Conservation (phyloP, 2,329 filamentous ascomycete species). For the Cercospora sp. region DNA sequence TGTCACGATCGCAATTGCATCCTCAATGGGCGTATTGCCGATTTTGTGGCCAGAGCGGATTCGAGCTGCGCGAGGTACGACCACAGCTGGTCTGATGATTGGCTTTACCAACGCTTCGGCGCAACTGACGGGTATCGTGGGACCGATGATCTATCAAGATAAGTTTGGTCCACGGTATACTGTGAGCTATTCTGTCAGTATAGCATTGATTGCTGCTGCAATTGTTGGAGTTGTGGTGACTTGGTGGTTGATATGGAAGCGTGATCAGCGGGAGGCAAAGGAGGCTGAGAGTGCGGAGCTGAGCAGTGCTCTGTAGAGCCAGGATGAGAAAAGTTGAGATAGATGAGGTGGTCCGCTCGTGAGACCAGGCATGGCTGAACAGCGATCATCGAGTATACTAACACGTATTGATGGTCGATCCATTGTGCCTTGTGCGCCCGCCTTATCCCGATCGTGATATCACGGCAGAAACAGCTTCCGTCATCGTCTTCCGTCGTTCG, state of each 20-base stretch:
- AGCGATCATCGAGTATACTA: too few relatives aligned
- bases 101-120: slow-evolving; percentile 41
- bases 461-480: too few relatives aligned
- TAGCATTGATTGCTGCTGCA: slow-evolving; percentile 38
- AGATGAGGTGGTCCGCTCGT: too few relatives aligned
- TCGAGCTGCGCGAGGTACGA: slow-evolving; percentile 43
- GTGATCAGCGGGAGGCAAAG: slow-evolving; percentile 9
- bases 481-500: too few relatives aligned
- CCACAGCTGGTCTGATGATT: slow-evolving; percentile 43
- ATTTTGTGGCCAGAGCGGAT: slow-evolving; percentile 47
- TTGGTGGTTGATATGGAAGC: slow-evolving; percentile 25
- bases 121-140: slow-evolving; percentile 44
- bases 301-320: not conserved
- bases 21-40: slow-evolving; percentile 43
- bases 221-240: slow-evolving; percentile 26
- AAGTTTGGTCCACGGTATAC: slow-evolving; percentile 44
- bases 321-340: not conserved
- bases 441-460: too few relatives aligned
- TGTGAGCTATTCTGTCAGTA: slow-evolving; percentile 42
- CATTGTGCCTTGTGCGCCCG: too few relatives aligned
- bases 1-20: slow-evolving; percentile 44
- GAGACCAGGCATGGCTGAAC: too few relatives aligned
- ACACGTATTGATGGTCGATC: too few relatives aligned
- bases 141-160: slow-evolving; percentile 45
- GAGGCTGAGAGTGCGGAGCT: not conserved